A percentile compares a stretch with the other conserved stretches of the same genome.
Conservation (phyloP, 2,329 filamentous ascomycete genomes). For the Neonectria faginata region DNA sequence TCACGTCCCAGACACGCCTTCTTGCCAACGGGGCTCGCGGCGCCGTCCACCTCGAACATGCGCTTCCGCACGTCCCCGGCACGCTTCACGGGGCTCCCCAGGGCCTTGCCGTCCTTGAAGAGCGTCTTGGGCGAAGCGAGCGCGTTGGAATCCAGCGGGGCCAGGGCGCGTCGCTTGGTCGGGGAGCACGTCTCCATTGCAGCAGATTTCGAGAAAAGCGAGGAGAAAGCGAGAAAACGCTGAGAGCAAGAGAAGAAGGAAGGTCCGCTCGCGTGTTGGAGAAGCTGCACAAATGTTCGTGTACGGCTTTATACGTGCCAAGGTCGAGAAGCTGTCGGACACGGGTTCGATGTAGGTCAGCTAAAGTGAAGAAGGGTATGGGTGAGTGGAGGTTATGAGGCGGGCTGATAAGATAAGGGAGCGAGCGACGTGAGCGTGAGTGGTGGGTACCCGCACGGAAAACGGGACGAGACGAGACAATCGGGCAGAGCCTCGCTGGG, state of each 20-base stretch:
- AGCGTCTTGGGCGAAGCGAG: conserved; percentile 47
- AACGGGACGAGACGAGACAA: conserved; percentile 2
- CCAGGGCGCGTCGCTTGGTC: conserved; percentile 62
- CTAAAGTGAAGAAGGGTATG: conserved; percentile 14
- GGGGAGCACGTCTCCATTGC: conserved; percentile 52
- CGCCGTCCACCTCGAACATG: conserved; percentile 41
- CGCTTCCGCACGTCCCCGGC: conserved; percentile 46
- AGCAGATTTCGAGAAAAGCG: background rate
- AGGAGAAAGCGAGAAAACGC: background rate
- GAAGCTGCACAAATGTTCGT: background rate
- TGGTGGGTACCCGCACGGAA: conserved; percentile 8
- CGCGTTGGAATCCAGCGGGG: conserved; percentile 60
- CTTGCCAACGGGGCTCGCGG: conserved; percentile 45
- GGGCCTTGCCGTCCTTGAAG: conserved; percentile 30
- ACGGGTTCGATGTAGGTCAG: conserved; percentile 25
- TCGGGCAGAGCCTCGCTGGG: conserved; percentile 12
- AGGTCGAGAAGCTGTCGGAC: conserved; percentile 14
- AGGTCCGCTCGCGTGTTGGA: background rate
- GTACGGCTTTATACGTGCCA: conserved; percentile 12
- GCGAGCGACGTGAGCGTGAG: background rate
- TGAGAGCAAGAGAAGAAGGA: background rate
- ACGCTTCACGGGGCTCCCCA: conserved; percentile 42
- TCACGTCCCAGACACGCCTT: conserved; percentile 50
- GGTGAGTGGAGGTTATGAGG: conserved; percentile 26
- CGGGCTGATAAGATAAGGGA: conserved; percentile 28